A percentile compares a stretch with the other conserved stretches of the same genome.
Evolutionary conservation across 129 eudicot genomes (phyloP).

Genomic region (Saposhnikovia divaricata): DNA sequence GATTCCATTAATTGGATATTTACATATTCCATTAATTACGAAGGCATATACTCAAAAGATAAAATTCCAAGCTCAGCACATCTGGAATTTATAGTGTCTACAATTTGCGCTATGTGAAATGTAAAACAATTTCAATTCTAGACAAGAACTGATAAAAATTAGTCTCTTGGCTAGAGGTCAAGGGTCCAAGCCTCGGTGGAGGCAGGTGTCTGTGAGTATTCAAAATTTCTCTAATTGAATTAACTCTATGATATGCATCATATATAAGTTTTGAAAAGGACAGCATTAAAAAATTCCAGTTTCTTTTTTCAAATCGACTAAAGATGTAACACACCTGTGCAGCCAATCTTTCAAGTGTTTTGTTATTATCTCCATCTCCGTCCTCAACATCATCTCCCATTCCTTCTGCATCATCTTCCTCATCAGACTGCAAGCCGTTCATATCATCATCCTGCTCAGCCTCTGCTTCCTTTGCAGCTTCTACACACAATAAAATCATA

Average conservation of each 20-base stretch:
- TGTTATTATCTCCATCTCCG: slow-evolving; percentile 71
- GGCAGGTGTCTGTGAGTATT: not conserved
- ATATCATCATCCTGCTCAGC: slow-evolving; percentile 61
- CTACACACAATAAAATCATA: slow-evolving; percentile 14
- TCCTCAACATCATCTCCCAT: slow-evolving; percentile 90
- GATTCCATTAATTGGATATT: not conserved
- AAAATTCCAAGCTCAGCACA: not conserved
- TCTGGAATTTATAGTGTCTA: not conserved
- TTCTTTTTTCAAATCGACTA: not conserved
- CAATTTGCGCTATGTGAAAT: not conserved
- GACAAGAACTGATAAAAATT: not conserved
- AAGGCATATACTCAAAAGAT: not conserved
- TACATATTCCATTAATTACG: not conserved
- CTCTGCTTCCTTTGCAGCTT: slow-evolving; percentile 39
- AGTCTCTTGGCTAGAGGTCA: not conserved
- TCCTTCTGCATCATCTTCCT: slow-evolving; percentile 53
- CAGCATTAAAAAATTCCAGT: not conserved
- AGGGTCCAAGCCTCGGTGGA: not conserved
- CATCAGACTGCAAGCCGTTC: slow-evolving; percentile 71
- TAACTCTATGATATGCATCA: not conserved
- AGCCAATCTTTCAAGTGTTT: slow-evolving; percentile 58
- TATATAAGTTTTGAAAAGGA: not conserved
- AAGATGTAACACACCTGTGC: slow-evolving; percentile 53
- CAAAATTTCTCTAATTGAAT: not conserved
- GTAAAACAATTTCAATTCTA: not conserved